Percentiles rank a stretch among this genome's conserved stretches.
These are phyloP conservation scores for Tolypocladium tropicale DNA, from an alignment of 2,329 filamentous ascomycete species.

Conservation along the genomic window DNA sequence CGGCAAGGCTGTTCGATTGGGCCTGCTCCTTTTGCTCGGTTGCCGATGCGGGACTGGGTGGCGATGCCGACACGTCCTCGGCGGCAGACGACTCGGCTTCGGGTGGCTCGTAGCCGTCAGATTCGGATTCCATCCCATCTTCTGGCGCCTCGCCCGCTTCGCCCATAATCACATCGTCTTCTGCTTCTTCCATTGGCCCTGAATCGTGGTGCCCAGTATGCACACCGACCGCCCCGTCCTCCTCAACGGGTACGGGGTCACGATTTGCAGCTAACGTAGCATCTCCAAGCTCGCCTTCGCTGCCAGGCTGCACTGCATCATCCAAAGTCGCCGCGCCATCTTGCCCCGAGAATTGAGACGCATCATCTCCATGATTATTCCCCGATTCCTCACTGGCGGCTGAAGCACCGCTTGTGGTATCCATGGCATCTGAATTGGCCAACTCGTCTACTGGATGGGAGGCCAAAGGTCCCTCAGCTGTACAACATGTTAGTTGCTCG, in stretches of 20 bases:
- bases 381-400: neutral
- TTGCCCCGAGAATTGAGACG: neutral
- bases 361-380: neutral
- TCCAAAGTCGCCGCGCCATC: neutral
- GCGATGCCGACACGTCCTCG: neutral
- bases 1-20: slow-evolving; percentile 11
- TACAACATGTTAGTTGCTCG: neutral
- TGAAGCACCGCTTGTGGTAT: neutral
- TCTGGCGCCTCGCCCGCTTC: slow-evolving; percentile 25
- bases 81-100: slow-evolving; percentile 19
- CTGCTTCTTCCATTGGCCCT: neutral
- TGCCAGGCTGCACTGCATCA: neutral
- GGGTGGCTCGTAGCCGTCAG: slow-evolving; percentile 48
- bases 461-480: neutral
- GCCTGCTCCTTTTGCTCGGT: slow-evolving; percentile 12
- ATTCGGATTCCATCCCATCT: slow-evolving; percentile 20
- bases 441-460: neutral
- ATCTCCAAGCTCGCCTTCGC: neutral
- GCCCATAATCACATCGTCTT: slow-evolving; percentile 8
- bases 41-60: slow-evolving; percentile 5
- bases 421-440: neutral
- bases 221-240: neutral
- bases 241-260: neutral
- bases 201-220: neutral
- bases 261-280: neutral